Conservation (phyloP, 257 asterid genomes). For the Rhazya stricta region DNA sequence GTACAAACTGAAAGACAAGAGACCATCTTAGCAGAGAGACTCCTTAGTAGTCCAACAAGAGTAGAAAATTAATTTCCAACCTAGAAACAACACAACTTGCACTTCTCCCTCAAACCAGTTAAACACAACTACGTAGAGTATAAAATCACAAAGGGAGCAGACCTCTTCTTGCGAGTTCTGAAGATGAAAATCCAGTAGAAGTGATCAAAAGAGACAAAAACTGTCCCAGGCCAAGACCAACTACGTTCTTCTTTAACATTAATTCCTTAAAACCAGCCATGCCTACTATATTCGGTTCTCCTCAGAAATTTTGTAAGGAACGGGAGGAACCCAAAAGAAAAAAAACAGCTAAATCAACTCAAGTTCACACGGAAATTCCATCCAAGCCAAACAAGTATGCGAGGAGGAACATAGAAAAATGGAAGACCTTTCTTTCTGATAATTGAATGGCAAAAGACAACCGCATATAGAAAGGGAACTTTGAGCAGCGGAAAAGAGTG, state of each 20-base stretch:
- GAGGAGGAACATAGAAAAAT: neutral
- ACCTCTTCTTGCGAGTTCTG: slow-evolving; percentile 87
- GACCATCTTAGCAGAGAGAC: neutral
- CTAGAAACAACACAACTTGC: neutral
- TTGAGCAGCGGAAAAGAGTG: neutral
- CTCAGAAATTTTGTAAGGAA: neutral
- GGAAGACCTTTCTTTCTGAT: neutral
- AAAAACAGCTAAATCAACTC: neutral
- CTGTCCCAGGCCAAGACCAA: slow-evolving; percentile 80
- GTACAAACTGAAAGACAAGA: neutral
- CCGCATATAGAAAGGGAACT: neutral
- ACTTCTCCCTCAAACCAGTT: neutral
- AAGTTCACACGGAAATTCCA: slow-evolving; percentile 1
- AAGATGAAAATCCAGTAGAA: slow-evolving; percentile 89
- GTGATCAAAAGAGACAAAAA: slow-evolving; percentile 76
- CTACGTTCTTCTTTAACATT: slow-evolving; percentile 51
- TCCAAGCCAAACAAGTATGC: neutral
- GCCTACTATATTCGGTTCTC: neutral
- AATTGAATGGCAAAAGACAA: neutral
- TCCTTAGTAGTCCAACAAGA: neutral
- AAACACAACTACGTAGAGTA: neutral
- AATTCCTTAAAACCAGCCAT: slow-evolving; percentile 42
- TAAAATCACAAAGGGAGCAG: neutral
- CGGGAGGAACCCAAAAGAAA: slow-evolving; percentile 5
- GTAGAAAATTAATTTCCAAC: neutral